phyloP scores from a whole-genome alignment of 805 yeast species.

The Cyberlindnera subsufficiens region DNA sequence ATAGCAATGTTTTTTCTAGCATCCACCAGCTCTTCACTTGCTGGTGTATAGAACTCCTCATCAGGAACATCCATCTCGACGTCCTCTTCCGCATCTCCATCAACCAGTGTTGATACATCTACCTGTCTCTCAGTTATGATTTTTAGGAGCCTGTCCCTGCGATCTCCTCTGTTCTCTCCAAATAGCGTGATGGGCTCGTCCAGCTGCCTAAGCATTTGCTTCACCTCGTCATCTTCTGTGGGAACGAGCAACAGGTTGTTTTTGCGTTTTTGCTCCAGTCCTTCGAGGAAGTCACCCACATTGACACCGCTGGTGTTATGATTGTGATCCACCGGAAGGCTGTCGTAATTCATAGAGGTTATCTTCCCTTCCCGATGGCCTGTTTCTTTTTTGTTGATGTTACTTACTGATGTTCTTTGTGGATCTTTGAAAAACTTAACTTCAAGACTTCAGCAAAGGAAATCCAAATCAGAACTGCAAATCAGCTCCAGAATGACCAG shows the following conservation, averaged over 20 bases:
- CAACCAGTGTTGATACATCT: constrained; percentile 11
- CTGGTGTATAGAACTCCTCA: constrained; percentile 85
- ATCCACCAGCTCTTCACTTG: constrained; percentile 43
- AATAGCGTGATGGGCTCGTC: constrained; percentile 51
- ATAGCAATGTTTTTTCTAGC: constrained; percentile 48
- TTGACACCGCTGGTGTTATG: constrained; percentile 20
- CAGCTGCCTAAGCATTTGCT: constrained; percentile 37
- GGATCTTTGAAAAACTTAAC: background rate
- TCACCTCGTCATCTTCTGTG: constrained; percentile 61
- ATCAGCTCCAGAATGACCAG: background rate
- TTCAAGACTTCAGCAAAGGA: background rate
- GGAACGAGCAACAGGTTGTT: constrained; percentile 40
- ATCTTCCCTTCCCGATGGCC: background rate
- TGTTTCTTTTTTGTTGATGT: background rate
- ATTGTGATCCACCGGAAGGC: constrained; percentile 21
- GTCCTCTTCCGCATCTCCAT: constrained; percentile 14
- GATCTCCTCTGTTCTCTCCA: constrained; percentile 55
- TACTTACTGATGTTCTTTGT: background rate
- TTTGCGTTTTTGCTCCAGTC: constrained; percentile 23
- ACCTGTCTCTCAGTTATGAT: constrained; percentile 32
- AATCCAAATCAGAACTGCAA: background rate
- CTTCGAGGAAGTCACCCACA: constrained; percentile 23
- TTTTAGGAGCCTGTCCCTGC: constrained; percentile 54
- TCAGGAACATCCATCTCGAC: constrained; percentile 40
- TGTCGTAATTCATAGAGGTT: constrained; percentile 12